Evolutionary conservation across 305 asterid genomes (phyloP), one percentile per base, ranked within the genome.

Genomic region (Solanum chacoense): DNA sequence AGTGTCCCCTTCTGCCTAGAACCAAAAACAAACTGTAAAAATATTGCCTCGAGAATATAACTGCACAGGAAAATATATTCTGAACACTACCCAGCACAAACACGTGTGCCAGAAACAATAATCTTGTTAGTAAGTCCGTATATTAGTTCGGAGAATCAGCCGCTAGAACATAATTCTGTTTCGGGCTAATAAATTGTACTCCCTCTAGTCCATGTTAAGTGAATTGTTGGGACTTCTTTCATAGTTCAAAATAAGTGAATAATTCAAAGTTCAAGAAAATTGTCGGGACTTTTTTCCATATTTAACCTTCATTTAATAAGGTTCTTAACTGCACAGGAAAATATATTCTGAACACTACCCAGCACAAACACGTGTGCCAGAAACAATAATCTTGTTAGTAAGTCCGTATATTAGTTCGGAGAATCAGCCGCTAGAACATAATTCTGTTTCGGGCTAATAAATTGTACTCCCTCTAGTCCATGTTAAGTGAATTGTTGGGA

Each of bases 1-100:
- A 91, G 92, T 85, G 89, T 96, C 99, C 88, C 93, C 96, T 80
- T 91, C 97, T 88, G 96, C 96, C 99, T 96, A 89, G 91, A 93
- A 85, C 89, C 83, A 77, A 89, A 79, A 88, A 90, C 90, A 90
- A 80, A 89, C 35, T 63, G 77, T 76, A 40, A 80, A 79, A 80
- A 80, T 10, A 14, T 26, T 40, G 32, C 63, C 63, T 37, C 2
- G 63, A 78, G 85, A 6, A 24, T 37, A 78, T 13, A 78, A 78
- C 85, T 37, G 59, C 34, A 37, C 34, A 78, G 22, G 13, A 37
- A n/a, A 78, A 78, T 77, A 78, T 37, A 78, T 40, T 78, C 32
- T 38, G 29, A 24, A 78, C 50, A 80, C 67, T 80, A 2, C 8
- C 14, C 35, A 40, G 65, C 85, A 42, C 85, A 80, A 40, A 26